Evolutionary conservation across 1,284 basidiomycete species (phyloP), one percentile per base, ranked within the genome.

Genomic region (Fistulina hepatica): DNA sequence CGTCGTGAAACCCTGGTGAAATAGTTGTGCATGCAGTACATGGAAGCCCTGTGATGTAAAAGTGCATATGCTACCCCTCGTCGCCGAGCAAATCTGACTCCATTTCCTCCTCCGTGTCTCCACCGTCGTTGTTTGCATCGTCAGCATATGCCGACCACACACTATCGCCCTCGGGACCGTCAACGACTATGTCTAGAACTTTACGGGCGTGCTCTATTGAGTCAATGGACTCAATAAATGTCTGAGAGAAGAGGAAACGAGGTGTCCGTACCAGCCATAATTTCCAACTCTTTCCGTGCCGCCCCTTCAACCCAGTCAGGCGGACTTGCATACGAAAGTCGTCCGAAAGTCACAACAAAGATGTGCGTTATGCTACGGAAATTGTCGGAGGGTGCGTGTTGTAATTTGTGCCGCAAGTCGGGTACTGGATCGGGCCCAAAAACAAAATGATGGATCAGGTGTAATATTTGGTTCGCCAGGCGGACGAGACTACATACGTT

Each of bases 351-450:
- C 7, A 85, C 73, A 23, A 80, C 73, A 50, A 88, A 88, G 48
- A 78, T 65, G 49, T 90, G 78, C n/a, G 66, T 65, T n/a, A 84
- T 55, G 15, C 78, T 78, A 45, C 72, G 76, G 55, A 81, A 83
- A 32, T 61, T 58, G 21, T 68, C 65, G 34, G 60, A 56, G 6
- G 65, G 63, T 6, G 71, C 65, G 23, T 63, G 57, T 37, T 71
- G 65, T 21, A 84, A 62, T 51, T 71, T 71, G 23, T 68, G 61
- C 16, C 70, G 66, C 33, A 83, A 55, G 49, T 71, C 67, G 34
- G 69, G 53, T 9, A 56, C 53, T 20, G 65, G 58, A 17, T 66
- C 61, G 27, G 58, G 52, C 28, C 59, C 59, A 41, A 73, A 68
- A 23, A 80, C 64, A 6, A 85, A 56, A 43, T 73, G 64, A 49